These are phyloP conservation scores for Schoenoplectus triqueter DNA, from an alignment of 202 grass and related monocot species.

Conservation along the genomic window DNA sequence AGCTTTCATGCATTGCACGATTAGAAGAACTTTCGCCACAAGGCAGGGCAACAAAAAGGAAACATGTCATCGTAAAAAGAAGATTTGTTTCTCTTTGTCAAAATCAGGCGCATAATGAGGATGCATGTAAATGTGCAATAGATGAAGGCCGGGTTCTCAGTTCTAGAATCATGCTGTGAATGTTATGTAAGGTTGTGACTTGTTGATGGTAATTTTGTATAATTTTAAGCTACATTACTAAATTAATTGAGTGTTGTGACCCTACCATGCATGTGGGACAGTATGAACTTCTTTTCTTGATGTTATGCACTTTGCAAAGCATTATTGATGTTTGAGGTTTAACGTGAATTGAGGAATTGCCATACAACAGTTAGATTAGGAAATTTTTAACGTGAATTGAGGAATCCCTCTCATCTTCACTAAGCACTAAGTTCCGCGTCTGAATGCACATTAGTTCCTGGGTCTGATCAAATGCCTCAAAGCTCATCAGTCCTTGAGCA, in stretches of 20 bases:
- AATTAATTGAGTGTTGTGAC: background rate
- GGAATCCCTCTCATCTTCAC: background rate
- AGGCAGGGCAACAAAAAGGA: no score
- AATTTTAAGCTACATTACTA: background rate
- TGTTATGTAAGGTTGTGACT: background rate
- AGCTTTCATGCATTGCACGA: no score
- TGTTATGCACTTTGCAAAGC: background rate
- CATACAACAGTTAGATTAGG: background rate
- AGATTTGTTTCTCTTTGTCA: background rate
- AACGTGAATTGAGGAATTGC: background rate
- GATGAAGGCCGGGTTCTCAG: background rate
- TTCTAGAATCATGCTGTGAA: background rate
- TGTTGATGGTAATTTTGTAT: background rate
- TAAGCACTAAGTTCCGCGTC: background rate
- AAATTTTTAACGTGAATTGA: background rate
- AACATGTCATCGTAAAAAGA: background rate
- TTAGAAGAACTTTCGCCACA: no score
- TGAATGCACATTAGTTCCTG: no score
- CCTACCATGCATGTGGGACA: no score
- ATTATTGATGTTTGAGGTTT: background rate
- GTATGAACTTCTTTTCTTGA: background rate
- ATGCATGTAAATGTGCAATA: background rate
- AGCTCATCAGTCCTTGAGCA: background rate
- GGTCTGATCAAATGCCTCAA: background rate
- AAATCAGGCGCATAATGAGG: background rate